A percentile compares a stretch with the other conserved stretches of the same genome.
These are phyloP conservation scores for Protostelium mycophagum DNA, from an alignment of 78 protist genomes.

Conservation along the genomic window DNA sequence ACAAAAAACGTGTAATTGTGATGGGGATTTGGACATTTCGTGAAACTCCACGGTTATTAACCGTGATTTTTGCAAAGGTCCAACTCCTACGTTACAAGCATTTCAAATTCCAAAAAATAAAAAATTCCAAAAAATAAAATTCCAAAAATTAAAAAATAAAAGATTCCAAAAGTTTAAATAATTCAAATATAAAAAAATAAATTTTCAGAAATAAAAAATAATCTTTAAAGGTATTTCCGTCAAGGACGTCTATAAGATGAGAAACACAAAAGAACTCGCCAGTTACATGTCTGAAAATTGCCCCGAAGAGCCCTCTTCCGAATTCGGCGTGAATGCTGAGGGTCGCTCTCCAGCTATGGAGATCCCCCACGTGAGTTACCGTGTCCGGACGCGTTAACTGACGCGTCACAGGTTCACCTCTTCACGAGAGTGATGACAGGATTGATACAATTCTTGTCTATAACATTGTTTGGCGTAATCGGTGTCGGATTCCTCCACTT, in stretches of 20 bases:
- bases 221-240: background rate
- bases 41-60: too few species aligned
- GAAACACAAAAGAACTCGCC: background rate
- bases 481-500: background rate
- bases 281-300: background rate
- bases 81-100: too few species aligned
- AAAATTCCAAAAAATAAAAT: too few species aligned
- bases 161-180: too few species aligned
- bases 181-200: too few species aligned
- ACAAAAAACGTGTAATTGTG: too few species aligned
- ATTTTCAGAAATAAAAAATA: background rate
- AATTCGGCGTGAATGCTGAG: too few species aligned
- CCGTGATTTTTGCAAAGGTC: too few species aligned
- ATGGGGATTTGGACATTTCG: too few species aligned
- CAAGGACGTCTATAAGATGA: background rate
- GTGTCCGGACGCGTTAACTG: background rate
- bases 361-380: background rate
- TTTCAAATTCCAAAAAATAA: too few species aligned
- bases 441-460: background rate
- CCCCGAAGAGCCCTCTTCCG: background rate
- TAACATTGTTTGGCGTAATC: background rate
- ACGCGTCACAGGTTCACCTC: background rate
- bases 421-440: background rate
- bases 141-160: too few species aligned
- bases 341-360: background rate